Conservation (phyloP, 129 eudicot genomes). For the Heracleum sosnowskyi region DNA sequence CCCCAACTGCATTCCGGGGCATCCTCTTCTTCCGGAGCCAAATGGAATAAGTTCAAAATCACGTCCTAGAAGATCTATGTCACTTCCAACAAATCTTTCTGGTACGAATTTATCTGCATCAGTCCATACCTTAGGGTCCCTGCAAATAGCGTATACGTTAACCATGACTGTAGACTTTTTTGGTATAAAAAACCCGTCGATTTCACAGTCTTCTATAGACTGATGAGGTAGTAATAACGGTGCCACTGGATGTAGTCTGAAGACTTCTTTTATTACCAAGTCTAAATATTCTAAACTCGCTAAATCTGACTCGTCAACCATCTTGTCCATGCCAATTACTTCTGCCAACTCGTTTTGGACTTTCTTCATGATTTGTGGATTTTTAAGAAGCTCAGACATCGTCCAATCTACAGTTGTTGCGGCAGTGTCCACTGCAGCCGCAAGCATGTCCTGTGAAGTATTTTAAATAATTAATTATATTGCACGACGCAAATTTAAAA, state of each 20-base stretch:
- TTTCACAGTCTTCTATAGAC: slow-evolving; percentile 19
- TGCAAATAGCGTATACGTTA: slow-evolving; percentile 31
- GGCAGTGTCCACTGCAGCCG: slow-evolving; percentile 22
- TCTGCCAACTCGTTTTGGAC: slow-evolving; percentile 32
- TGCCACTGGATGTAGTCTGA: slow-evolving; percentile 38
- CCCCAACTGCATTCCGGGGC: slow-evolving; percentile 46
- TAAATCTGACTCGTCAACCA: slow-evolving; percentile 36
- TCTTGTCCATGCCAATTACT: slow-evolving; percentile 26
- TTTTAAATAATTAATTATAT: not conserved
- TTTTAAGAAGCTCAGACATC: slow-evolving; percentile 27
- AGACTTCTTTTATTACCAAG: slow-evolving; percentile 37
- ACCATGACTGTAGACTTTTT: slow-evolving; percentile 27
- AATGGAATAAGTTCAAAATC: slow-evolving; percentile 38
- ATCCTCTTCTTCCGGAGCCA: slow-evolving; percentile 42
- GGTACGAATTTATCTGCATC: slow-evolving; percentile 36
- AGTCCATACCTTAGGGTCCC: slow-evolving; percentile 32
- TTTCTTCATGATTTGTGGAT: slow-evolving; percentile 21
- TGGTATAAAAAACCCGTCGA: slow-evolving; percentile 29
- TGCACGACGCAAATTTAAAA: not conserved
- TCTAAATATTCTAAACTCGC: slow-evolving; percentile 26
- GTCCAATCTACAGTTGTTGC: slow-evolving; percentile 28
- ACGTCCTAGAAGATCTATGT: slow-evolving; percentile 21
- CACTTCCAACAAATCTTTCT: slow-evolving; percentile 28
- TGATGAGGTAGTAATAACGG: slow-evolving; percentile 34
- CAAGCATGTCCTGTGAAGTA: slow-evolving; percentile 2